A percentile compares a stretch with the other conserved stretches of the same genome.
These are phyloP conservation scores for Pontederia crassipes DNA, from an alignment of 176 grass and related monocot genomes.

Conservation along the genomic window DNA sequence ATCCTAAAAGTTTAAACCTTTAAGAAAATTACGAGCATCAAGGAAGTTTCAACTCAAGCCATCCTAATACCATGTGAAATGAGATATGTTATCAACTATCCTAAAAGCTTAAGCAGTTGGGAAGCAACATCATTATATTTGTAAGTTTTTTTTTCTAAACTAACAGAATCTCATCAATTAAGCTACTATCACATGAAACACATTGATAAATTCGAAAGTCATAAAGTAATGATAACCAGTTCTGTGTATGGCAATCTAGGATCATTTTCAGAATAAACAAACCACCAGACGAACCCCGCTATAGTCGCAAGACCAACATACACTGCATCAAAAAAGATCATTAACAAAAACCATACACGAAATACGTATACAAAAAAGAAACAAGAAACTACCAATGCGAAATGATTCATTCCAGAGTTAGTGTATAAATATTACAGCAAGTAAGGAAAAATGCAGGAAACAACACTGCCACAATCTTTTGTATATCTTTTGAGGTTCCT, in stretches of 20 bases:
- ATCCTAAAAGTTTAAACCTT: no score
- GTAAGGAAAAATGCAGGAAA: neutral
- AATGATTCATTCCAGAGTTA: no score
- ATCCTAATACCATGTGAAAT: no score
- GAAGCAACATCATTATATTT: no score
- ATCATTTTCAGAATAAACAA: conserved; percentile 88
- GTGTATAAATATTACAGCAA: neutral
- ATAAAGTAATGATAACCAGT: conserved; percentile 28
- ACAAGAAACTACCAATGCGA: neutral
- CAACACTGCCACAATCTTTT: no score
- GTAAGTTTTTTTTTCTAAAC: no score
- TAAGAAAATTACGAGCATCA: no score
- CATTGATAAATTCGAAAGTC: neutral
- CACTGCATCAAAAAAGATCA: conserved; percentile 39
- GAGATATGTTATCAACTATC: no score
- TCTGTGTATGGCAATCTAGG: conserved; percentile 84
- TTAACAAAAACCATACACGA: neutral
- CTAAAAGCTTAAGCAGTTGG: no score
- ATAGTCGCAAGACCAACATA: conserved; percentile 99
- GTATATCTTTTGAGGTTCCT: no score
- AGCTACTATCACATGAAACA: neutral
- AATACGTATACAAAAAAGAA: neutral
- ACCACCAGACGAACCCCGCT: conserved; percentile 95
- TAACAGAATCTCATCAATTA: neutral
- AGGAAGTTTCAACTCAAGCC: no score